Evolutionary conservation across 23 red algal species (phyloP).

Genomic region (Agarophyton chilense): DNA sequence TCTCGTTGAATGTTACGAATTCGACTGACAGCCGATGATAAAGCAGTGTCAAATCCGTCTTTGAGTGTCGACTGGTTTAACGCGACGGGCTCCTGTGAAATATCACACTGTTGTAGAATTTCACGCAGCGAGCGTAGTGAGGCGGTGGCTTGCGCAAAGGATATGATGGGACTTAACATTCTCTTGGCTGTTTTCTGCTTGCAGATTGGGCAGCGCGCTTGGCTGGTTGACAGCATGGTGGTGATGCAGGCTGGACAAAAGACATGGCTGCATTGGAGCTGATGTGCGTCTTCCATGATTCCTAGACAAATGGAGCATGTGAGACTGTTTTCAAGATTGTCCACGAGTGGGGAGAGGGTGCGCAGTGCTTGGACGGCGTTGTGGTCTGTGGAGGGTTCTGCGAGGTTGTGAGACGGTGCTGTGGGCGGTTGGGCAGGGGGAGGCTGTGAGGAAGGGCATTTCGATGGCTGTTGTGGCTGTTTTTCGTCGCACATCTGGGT

Average conservation of each 20-base stretch:
- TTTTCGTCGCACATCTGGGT: too few relatives aligned
- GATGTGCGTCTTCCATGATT: slow-evolving; percentile 27
- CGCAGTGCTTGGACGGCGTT: not conserved
- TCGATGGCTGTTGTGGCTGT: not conserved
- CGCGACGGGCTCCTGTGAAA: not conserved
- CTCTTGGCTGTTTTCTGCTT: slow-evolving; percentile 38
- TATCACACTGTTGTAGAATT: not conserved
- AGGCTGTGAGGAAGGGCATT: not conserved
- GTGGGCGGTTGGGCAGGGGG: not conserved
- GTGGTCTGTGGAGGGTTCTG: not conserved
- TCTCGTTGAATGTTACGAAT: not conserved
- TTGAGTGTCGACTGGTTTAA: not conserved
- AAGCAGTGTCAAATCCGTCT: slow-evolving; percentile 33
- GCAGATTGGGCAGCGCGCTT: slow-evolving; percentile 38
- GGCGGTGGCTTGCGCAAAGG: not conserved
- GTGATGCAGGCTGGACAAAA: slow-evolving; percentile 40
- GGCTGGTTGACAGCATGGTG: slow-evolving; percentile 18
- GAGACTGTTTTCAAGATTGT: slow-evolving; percentile 1
- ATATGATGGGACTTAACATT: slow-evolving; percentile 37
- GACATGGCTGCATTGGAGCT: slow-evolving; percentile 59
- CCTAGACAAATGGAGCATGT: slow-evolving; percentile 61
- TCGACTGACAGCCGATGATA: not conserved
- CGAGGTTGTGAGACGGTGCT: too few relatives aligned
- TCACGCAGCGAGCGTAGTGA: slow-evolving; percentile 9
- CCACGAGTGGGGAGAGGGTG: slow-evolving; percentile 7